Base-by-base conservation (phyloP, 257 asterid genomes). In the Striga asiatica region DNA sequence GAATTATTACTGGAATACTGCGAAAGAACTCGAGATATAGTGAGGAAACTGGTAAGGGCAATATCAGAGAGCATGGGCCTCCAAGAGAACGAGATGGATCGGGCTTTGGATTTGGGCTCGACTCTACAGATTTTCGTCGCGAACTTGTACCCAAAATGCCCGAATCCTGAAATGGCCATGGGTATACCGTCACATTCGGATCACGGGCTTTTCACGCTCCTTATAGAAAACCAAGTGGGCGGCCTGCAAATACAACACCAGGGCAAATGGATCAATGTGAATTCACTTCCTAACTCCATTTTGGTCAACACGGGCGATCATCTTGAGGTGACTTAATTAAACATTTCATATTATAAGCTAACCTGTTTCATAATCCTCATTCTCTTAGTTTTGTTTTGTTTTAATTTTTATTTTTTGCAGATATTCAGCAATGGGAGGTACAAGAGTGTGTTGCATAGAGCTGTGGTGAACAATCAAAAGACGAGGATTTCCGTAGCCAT, bases 281-380 rank as follows among this genome's bases (percentile, higher is more conserved):
- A 58, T 51, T 61, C 81, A 24, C 41, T 66, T 14, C 84, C 94
- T 28, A 76, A 80, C 60, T 73, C 96, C 32, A 66, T 88, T 42
- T 31, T 88, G 57, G 84, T 88, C 18, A 84, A 84, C 71, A 74
- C 76, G 1, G 84, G 72, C 0, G 96, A 88, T 50, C 95, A 82
- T 14, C 88, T 88, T n/a, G 91, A 88, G 97, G 97, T 83, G 67
- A 71, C 8, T 35, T n/a, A n/a, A n/a, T n/a, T n/a, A n/a, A n/a
- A n/a, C n/a, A n/a, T n/a, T n/a, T n/a, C n/a, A n/a, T n/a, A n/a
- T n/a, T n/a, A n/a, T n/a, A n/a, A n/a, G n/a, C n/a, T n/a, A n/a
- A n/a, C n/a, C n/a, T n/a, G n/a, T n/a, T n/a, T n/a, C n/a, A n/a
- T n/a, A n/a, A n/a, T n/a, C n/a, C n/a, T n/a, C n/a, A n/a, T n/a